Evolutionary conservation across 805 yeast species (phyloP).

Genomic region (Candida adriatica): DNA sequence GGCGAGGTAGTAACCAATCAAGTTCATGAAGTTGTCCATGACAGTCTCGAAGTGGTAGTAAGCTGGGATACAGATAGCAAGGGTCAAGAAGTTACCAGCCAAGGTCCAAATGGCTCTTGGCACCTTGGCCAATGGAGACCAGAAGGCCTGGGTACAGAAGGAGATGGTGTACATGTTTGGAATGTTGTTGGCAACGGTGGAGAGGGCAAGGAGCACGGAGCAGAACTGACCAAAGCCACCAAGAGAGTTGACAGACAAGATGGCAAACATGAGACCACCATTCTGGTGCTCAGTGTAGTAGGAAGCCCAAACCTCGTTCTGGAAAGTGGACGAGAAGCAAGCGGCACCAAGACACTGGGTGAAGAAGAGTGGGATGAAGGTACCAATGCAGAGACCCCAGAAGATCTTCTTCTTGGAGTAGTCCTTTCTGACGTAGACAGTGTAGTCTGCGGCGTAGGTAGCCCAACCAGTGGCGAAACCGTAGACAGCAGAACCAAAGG

Average conservation of each 20-base stretch:
- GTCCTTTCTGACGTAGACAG: conserved; percentile 73
- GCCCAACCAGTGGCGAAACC: conserved; percentile 96
- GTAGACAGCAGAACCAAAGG: conserved; percentile 76
- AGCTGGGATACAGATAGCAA: conserved; percentile 88
- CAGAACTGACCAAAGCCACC: conserved; percentile 90
- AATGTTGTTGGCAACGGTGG: conserved; percentile 86
- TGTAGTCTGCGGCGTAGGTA: conserved; percentile 87
- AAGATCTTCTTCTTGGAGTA: conserved; percentile 56
- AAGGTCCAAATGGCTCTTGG: conserved; percentile 85
- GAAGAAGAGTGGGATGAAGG: conserved; percentile 62
- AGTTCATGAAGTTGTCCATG: conserved; percentile 83
- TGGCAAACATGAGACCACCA: conserved; percentile 80
- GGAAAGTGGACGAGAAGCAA: conserved; percentile 58
- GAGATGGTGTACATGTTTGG: conserved; percentile 93
- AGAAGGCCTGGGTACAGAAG: conserved; percentile 77
- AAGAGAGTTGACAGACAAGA: conserved; percentile 71
- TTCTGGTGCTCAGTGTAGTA: conserved; percentile 47
- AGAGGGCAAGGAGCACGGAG: conserved; percentile 75
- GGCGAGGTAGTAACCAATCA: conserved; percentile 87
- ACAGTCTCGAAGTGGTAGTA: conserved; percentile 65
- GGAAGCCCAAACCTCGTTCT: conserved; percentile 37
- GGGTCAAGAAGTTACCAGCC: conserved; percentile 63
- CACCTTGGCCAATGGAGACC: conserved; percentile 64
- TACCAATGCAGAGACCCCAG: conserved; percentile 55
- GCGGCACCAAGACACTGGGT: conserved; percentile 84